Evolutionary conservation across 225 moss, liverwort and hornwort genomes (phyloP).

Genomic region (Neckera pumila): DNA sequence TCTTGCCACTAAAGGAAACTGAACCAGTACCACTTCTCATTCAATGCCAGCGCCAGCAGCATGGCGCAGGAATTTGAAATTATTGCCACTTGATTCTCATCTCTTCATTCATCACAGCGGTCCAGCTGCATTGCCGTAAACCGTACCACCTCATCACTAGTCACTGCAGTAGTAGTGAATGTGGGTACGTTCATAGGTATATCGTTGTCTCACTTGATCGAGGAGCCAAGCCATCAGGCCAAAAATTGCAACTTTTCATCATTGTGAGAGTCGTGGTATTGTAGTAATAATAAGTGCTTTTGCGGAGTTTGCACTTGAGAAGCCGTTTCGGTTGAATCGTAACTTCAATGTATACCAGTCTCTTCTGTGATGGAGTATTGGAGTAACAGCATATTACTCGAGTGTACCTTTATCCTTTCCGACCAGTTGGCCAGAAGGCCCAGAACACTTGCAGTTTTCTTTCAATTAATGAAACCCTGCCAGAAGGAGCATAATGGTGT

Average conservation of each 20-base stretch:
- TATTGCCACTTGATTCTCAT: not conserved
- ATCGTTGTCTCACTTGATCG: not conserved
- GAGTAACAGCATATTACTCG: not conserved
- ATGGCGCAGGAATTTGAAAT: not conserved
- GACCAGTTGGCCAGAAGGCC: not conserved
- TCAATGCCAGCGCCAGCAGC: not conserved
- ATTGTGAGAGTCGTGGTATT: not conserved
- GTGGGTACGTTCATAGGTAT: not conserved
- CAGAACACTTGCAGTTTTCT: not conserved
- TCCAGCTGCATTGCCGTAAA: not conserved
- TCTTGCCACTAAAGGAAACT: not conserved
- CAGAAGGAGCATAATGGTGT: not conserved
- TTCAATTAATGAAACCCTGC: not conserved
- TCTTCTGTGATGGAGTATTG: not conserved
- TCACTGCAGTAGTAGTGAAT: not conserved
- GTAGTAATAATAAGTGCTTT: not conserved
- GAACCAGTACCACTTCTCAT: not conserved
- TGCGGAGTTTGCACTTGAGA: not conserved
- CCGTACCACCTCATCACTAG: not conserved
- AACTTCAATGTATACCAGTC: not conserved
- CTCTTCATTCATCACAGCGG: not conserved
- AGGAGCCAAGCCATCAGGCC: not conserved
- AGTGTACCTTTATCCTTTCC: not conserved
- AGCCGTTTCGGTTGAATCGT: not conserved
- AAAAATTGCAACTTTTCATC: not conserved